Percentiles rank a stretch among this genome's conserved stretches.
These are phyloP conservation scores for Entomortierella parvispora DNA, from an alignment of 192 early-diverging fungal genomes.

Conservation along the genomic window DNA sequence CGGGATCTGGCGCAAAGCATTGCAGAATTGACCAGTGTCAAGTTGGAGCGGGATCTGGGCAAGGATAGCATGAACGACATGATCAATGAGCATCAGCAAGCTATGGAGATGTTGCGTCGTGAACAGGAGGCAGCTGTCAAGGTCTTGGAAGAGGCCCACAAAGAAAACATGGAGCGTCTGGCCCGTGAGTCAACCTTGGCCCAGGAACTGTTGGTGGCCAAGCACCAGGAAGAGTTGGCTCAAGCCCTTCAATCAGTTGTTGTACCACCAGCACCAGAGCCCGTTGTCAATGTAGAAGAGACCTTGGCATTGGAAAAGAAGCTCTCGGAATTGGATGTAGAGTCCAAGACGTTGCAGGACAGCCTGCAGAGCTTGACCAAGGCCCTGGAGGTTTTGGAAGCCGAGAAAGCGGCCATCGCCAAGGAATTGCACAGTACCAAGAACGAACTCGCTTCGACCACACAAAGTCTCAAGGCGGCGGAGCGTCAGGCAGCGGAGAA, in stretches of 20 bases:
- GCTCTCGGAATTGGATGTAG: background rate
- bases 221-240: slow-evolving; percentile 31
- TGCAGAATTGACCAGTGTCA: slow-evolving; percentile 34
- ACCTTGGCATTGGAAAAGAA: background rate
- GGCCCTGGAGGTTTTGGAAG: slow-evolving; percentile 3
- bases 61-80: slow-evolving; percentile 48
- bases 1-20: slow-evolving; percentile 32
- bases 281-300: background rate
- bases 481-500: background rate
- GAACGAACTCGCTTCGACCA: background rate
- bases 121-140: slow-evolving; percentile 30
- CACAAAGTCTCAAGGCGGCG: slow-evolving; percentile 10
- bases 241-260: slow-evolving; percentile 3
- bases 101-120: slow-evolving; percentile 19
- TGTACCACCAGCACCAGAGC: background rate
- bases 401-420: slow-evolving; percentile 6
- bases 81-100: slow-evolving; percentile 47
- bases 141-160: slow-evolving; percentile 16
- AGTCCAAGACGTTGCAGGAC: slow-evolving; percentile 10
- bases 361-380: slow-evolving; percentile 6
- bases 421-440: slow-evolving; percentile 17
- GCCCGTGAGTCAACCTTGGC: slow-evolving; percentile 24
- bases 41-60: slow-evolving; percentile 38
- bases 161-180: slow-evolving; percentile 22
- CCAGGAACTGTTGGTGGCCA: slow-evolving; percentile 20